Percentiles rank a stretch among this genome's conserved stretches.
phyloP scores from a whole-genome alignment of 345 rosid genomes.

The Linum trigynum region DNA sequence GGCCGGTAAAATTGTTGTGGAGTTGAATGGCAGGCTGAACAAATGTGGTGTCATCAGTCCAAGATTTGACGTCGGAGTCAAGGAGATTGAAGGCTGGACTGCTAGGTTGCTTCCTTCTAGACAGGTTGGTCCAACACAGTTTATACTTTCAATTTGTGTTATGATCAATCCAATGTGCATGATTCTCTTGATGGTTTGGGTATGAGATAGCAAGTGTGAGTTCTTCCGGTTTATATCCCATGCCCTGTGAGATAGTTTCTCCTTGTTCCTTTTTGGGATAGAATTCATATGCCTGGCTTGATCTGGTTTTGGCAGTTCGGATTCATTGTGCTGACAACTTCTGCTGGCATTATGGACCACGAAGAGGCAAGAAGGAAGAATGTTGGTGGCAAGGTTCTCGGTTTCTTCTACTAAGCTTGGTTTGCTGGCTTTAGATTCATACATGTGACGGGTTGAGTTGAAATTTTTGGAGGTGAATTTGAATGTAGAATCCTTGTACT shows the following conservation, averaged over 20 bases:
- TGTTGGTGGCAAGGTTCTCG: slow-evolving; percentile 30
- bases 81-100: slow-evolving; percentile 29
- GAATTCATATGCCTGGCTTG: too few relatives aligned
- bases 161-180: too few relatives aligned
- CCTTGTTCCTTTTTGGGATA: too few relatives aligned
- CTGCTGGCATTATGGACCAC: slow-evolving; percentile 31
- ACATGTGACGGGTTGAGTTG: neutral
- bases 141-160: too few relatives aligned
- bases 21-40: slow-evolving; percentile 24
- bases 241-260: neutral
- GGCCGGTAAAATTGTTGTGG: slow-evolving; percentile 27
- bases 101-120: slow-evolving; percentile 28
- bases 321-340: slow-evolving; percentile 26
- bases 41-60: slow-evolving; percentile 31
- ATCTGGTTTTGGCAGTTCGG: slow-evolving; percentile 21
- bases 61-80: slow-evolving; percentile 26
- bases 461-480: neutral
- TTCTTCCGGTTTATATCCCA: neutral
- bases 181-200: too few relatives aligned
- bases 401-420: slow-evolving; percentile 20
- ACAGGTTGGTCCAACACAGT: slow-evolving; percentile 14
- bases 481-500: too few relatives aligned
- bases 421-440: neutral
- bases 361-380: slow-evolving; percentile 33
- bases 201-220: too few relatives aligned